Conservation (phyloP, 176 grass and related monocot species). For the Lolium multiflorum region DNA sequence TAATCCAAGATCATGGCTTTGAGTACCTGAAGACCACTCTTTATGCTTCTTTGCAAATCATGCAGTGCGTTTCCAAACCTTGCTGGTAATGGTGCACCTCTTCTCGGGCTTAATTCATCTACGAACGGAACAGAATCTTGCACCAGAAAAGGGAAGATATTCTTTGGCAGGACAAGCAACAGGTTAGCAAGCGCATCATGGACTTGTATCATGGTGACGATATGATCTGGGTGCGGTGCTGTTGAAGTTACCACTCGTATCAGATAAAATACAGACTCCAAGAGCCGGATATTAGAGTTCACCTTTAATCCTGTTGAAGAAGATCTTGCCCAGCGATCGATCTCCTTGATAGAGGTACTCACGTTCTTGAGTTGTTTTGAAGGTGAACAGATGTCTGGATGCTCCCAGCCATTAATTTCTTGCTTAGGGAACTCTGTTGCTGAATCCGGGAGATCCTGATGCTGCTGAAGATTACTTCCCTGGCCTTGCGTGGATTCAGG, state of each 20-base stretch:
- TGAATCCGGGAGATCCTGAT: neutral
- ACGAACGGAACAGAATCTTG: neutral
- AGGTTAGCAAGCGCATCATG: neutral
- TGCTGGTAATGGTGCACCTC: neutral
- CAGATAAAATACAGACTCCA: conserved; percentile 5
- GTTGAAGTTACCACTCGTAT: neutral
- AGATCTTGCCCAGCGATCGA: conserved; percentile 23
- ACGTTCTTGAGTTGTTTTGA: conserved; percentile 16
- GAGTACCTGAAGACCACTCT: neutral
- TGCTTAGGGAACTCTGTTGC: conserved; percentile 18
- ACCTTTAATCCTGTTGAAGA: conserved; percentile 8
- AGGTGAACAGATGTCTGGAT: neutral
- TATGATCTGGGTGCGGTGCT: conserved; percentile 9
- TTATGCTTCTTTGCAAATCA: conserved; percentile 20
- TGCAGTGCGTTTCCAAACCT: neutral
- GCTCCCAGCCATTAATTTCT: conserved; percentile 23
- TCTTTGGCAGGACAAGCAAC: conserved; percentile 12
- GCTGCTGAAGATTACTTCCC: neutral
- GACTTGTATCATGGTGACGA: conserved; percentile 11
- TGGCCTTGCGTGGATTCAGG: neutral
- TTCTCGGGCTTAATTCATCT: neutral
- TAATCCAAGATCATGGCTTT: neutral
- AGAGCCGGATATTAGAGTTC: conserved; percentile 12
- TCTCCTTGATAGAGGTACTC: conserved; percentile 8
- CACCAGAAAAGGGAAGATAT: neutral